A percentile compares a stretch with the other conserved stretches of the same genome.
These are phyloP conservation scores for Ophiostoma sp. DNA, from an alignment of 2,329 filamentous ascomycete species.

Conservation along the genomic window DNA sequence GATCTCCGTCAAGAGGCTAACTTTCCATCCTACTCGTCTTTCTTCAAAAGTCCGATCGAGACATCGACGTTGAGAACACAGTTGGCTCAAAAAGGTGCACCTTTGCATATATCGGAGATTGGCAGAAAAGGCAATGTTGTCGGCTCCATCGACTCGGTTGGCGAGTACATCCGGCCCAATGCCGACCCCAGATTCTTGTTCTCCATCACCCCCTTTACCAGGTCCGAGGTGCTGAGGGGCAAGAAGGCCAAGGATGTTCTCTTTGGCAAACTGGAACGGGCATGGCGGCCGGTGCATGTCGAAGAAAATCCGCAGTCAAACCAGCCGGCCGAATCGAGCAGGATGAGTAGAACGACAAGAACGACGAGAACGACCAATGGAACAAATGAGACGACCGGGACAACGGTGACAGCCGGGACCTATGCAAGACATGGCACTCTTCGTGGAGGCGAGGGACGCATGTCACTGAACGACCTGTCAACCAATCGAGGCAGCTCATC, in stretches of 20 bases:
- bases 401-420: neutral
- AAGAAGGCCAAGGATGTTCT: neutral
- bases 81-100: neutral
- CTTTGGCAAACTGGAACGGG: conserved; percentile 19
- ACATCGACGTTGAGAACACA: neutral
- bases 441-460: neutral
- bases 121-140: neutral
- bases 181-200: conserved; percentile 21
- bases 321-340: neutral
- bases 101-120: conserved; percentile 6
- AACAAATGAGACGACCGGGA: neutral
- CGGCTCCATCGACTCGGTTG: conserved; percentile 15
- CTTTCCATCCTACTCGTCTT: neutral
- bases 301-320: neutral
- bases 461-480: neutral
- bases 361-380: neutral
- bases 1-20: no score
- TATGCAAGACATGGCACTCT: neutral
- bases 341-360: neutral
- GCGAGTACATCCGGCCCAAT: conserved; percentile 15
- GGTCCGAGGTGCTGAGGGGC: neutral
- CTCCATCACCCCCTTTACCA: conserved; percentile 24
- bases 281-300: neutral
- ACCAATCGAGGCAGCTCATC: neutral
- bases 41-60: neutral